A percentile compares a stretch with the other conserved stretches of the same genome.
Evolutionary conservation across 148 eudicot genomes (phyloP).

Genomic region (Rhododendron henanense): DNA sequence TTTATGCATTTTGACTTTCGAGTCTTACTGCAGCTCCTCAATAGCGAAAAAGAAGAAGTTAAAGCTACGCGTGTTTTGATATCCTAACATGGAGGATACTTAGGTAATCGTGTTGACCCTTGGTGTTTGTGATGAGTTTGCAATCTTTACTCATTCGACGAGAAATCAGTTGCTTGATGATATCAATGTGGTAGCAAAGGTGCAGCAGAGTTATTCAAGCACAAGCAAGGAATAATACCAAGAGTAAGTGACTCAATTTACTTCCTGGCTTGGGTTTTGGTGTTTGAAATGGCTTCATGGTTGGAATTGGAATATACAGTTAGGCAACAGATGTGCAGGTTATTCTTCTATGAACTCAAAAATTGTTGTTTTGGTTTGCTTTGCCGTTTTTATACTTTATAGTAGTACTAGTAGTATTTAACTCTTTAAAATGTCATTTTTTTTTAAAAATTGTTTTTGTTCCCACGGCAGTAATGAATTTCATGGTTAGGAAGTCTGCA

Average conservation of each 20-base stretch:
- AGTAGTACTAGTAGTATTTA: background rate
- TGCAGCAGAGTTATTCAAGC: background rate
- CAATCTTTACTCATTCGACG: background rate
- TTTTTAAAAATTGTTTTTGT: background rate
- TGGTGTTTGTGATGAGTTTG: background rate
- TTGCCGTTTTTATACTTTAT: background rate
- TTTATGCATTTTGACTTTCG: background rate
- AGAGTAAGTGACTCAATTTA: background rate
- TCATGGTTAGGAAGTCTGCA: too few species aligned
- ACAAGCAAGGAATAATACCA: constrained; percentile 1
- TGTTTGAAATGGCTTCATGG: background rate
- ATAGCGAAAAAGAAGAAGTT: background rate
- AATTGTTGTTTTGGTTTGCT: background rate
- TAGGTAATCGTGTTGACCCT: background rate
- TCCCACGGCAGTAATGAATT: background rate
- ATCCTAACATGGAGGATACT: background rate
- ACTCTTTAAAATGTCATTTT: background rate
- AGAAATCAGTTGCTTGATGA: background rate
- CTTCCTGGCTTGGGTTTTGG: background rate
- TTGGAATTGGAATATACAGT: background rate
- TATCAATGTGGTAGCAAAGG: background rate
- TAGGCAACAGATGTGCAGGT: background rate
- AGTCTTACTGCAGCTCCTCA: background rate
- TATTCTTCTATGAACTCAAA: background rate
- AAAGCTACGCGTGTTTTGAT: background rate